Percentiles rank a stretch among this genome's conserved stretches.
Conservation (phyloP, 495 filamentous ascomycete genomes). For the Tuber magnatum region DNA sequence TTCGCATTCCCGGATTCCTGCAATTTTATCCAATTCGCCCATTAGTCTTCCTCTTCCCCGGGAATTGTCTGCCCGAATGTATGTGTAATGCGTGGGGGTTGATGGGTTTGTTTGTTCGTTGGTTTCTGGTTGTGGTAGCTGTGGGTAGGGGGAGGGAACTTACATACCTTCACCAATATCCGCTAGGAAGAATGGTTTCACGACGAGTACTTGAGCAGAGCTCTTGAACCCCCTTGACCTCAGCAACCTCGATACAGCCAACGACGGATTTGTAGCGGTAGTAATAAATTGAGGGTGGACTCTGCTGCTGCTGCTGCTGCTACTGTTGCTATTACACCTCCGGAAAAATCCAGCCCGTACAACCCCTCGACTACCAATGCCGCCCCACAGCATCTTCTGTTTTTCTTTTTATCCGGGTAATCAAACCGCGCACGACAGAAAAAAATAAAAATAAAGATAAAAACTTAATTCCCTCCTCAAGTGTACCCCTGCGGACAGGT, state of each 20-base stretch:
- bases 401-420: background rate
- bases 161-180: conserved; percentile 89
- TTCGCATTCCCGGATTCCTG: conserved; percentile 95
- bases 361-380: background rate
- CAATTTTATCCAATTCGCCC: conserved; percentile 9
- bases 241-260: background rate
- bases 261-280: background rate
- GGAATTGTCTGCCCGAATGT: background rate
- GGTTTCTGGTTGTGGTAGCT: background rate
- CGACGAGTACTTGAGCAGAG: conserved; percentile 51
- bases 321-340: background rate
- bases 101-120: background rate
- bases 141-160: background rate
- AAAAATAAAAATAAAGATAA: background rate
- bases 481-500: background rate
- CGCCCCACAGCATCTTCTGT: conserved; percentile 46
- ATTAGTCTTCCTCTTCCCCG: background rate
- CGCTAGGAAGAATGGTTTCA: conserved; percentile 84
- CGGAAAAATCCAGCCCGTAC: conserved; percentile 1
- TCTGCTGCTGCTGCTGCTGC: background rate
- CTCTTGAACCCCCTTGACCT: conserved; percentile 51
- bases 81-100: background rate
- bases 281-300: background rate
- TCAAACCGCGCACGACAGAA: background rate
- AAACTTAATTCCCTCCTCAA: background rate